These are phyloP conservation scores for Calcarisporium arbuscula DNA, from an alignment of 2,329 filamentous ascomycete genomes.

Conservation along the genomic window DNA sequence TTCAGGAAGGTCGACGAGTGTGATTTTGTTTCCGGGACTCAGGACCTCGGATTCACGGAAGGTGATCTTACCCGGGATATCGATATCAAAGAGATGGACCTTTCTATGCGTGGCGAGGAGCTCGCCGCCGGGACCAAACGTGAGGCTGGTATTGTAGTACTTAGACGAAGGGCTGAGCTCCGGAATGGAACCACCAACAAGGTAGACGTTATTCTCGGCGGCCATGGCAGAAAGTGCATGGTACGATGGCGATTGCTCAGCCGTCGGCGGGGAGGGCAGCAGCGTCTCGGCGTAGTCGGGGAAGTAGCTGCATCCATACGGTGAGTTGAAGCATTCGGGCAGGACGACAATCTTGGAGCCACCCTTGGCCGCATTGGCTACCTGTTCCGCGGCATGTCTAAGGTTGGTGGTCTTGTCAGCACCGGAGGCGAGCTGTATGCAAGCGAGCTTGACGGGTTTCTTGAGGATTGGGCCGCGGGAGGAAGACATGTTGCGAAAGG, in stretches of 20 bases:
- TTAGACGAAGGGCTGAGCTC: constrained; percentile 55
- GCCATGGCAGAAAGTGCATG: constrained; percentile 79
- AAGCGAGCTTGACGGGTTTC: constrained; percentile 70
- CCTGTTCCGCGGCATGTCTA: constrained; percentile 69
- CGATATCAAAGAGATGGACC: constrained; percentile 94
- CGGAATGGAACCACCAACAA: constrained; percentile 89
- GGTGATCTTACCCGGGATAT: constrained; percentile 89
- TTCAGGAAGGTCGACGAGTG: constrained; percentile 77
- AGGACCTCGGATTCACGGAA: constrained; percentile 91
- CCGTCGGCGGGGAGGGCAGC: constrained; percentile 64
- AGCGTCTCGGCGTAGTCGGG: constrained; percentile 86
- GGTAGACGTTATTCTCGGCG: constrained; percentile 68
- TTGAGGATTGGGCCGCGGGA: constrained; percentile 50
- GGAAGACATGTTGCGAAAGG: constrained; percentile 28
- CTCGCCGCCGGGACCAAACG: constrained; percentile 71
- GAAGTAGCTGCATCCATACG: constrained; percentile 88
- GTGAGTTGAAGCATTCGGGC: constrained; percentile 98
- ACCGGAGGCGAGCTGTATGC: constrained; percentile 75
- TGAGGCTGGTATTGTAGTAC: constrained; percentile 86
- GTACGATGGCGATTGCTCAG: constrained; percentile 71
- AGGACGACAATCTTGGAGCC: constrained; percentile 86
- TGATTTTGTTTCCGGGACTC: constrained; percentile 76
- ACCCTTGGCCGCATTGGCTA: constrained; percentile 67
- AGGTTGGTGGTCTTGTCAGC: constrained; percentile 84
- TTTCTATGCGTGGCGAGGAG: constrained; percentile 88